phyloP scores from a whole-genome alignment of 2,329 filamentous ascomycete genomes.

The Monascus ruber region DNA sequence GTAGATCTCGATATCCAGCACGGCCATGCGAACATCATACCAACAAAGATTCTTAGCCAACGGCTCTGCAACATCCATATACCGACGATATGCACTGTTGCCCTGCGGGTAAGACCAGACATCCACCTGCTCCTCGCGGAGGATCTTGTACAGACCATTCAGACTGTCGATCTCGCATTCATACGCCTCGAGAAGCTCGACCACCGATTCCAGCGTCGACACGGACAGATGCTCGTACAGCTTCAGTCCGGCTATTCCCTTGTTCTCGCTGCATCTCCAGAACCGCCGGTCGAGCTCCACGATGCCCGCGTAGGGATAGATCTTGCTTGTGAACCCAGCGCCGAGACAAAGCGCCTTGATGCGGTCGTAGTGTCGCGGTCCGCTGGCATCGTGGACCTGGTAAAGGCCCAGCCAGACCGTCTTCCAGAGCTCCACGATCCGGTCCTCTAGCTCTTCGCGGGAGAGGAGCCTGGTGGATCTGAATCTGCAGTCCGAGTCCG shows the following conservation, averaged over 20 bases:
- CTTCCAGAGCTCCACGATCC: conserved; percentile 10
- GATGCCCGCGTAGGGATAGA: conserved; percentile 2
- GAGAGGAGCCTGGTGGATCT: not conserved
- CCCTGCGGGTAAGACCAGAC: conserved; percentile 1
- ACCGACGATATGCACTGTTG: conserved; percentile 3
- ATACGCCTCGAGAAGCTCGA: conserved; percentile 10
- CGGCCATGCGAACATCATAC: conserved; percentile 9
- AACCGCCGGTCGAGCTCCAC: conserved; percentile 6
- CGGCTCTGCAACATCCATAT: conserved; percentile 6
- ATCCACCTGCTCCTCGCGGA: conserved; percentile 7
- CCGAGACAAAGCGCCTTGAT: conserved; percentile 10
- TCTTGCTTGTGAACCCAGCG: conserved; percentile 6
- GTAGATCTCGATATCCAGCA: conserved; percentile 7
- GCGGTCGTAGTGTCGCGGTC: conserved; percentile 6
- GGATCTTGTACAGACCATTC: conserved; percentile 5
- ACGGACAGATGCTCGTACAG: conserved; percentile 10
- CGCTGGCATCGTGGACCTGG: conserved; percentile 7
- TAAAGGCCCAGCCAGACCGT: conserved; percentile 13
- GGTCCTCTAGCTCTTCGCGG: conserved; percentile 6
- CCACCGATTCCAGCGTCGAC: conserved; percentile 7
- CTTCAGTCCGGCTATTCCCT: conserved; percentile 8
- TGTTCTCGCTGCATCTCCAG: conserved; percentile 1
- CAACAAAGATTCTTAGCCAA: conserved; percentile 6
- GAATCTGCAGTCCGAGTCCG: not conserved
- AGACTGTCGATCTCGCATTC: conserved; percentile 9